A percentile compares a stretch with the other conserved stretches of the same genome.
These are phyloP conservation scores for Coemansia sp. DNA, from an alignment of 192 early-diverging fungal genomes.

Conservation along the genomic window DNA sequence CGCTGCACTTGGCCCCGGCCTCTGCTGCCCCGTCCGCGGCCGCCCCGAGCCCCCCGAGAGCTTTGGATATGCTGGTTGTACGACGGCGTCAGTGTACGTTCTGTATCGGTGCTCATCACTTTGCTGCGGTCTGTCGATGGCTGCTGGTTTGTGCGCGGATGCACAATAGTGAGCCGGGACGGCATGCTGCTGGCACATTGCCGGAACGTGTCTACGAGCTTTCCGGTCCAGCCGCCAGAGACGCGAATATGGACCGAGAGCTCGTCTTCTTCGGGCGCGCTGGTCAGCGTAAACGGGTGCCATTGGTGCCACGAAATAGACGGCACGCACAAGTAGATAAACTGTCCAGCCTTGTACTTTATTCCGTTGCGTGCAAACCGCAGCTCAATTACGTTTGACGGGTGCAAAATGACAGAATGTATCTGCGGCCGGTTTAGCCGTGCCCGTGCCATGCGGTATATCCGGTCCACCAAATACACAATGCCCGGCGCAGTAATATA, in stretches of 20 bases:
- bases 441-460: conserved; percentile 66
- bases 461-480: conserved; percentile 66
- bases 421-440: conserved; percentile 62
- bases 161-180: background rate
- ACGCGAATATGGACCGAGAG: conserved; percentile 74
- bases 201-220: conserved; percentile 45
- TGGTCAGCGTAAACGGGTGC: conserved; percentile 85
- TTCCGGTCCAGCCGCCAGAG: conserved; percentile 70
- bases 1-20: conserved; percentile 2
- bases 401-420: conserved; percentile 78
- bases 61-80: conserved; percentile 1
- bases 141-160: conserved; percentile 1
- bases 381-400: conserved; percentile 77
- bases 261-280: conserved; percentile 74
- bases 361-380: conserved; percentile 65
- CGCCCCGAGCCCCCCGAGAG: background rate
- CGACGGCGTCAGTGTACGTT: conserved; percentile 9
- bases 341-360: conserved; percentile 68
- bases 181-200: conserved; percentile 8
- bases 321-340: conserved; percentile 70
- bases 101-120: conserved; percentile 6
- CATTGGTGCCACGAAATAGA: conserved; percentile 68
- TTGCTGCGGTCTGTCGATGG: background rate
- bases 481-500: conserved; percentile 63
- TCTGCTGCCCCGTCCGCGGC: background rate